These are phyloP conservation scores for Penicillium paradoxum DNA, from an alignment of 495 filamentous ascomycete species.

Conservation along the genomic window DNA sequence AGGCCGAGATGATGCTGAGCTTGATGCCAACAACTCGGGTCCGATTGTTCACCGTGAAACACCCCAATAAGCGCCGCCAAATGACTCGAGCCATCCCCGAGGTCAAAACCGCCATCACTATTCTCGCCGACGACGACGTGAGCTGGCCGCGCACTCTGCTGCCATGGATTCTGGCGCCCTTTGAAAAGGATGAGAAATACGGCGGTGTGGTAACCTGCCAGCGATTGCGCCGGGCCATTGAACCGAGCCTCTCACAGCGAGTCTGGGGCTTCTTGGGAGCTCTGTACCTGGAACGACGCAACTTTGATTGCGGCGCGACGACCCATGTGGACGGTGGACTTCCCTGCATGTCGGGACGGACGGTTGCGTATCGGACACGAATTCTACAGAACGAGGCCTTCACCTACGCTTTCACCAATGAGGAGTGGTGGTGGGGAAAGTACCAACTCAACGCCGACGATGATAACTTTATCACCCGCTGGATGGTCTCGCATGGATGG, in stretches of 20 bases:
- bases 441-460: slow-evolving; percentile 77
- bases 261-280: slow-evolving; percentile 76
- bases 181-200: slow-evolving; percentile 64
- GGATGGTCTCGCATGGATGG: slow-evolving; percentile 71
- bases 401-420: slow-evolving; percentile 64
- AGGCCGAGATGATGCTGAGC: slow-evolving; percentile 48
- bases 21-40: slow-evolving; percentile 50
- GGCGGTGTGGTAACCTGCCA: slow-evolving; percentile 84
- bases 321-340: slow-evolving; percentile 81
- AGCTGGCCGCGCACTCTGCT: slow-evolving; percentile 73
- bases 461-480: slow-evolving; percentile 80
- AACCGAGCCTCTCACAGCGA: slow-evolving; percentile 50
- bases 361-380: slow-evolving; percentile 73
- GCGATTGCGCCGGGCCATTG: slow-evolving; percentile 60
- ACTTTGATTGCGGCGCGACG: slow-evolving; percentile 85
- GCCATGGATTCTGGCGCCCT: slow-evolving; percentile 79
- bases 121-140: slow-evolving; percentile 87
- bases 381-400: slow-evolving; percentile 77
- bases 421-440: slow-evolving; percentile 61
- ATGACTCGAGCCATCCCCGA: slow-evolving; percentile 76
- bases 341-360: slow-evolving; percentile 83
- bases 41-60: slow-evolving; percentile 47
- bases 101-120: slow-evolving; percentile 65
- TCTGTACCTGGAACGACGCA: slow-evolving; percentile 75
- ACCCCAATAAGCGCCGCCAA: slow-evolving; percentile 79